Evolutionary conservation across 169 alveolate genomes (phyloP).

Genomic region (Plasmodium gonderi): DNA sequence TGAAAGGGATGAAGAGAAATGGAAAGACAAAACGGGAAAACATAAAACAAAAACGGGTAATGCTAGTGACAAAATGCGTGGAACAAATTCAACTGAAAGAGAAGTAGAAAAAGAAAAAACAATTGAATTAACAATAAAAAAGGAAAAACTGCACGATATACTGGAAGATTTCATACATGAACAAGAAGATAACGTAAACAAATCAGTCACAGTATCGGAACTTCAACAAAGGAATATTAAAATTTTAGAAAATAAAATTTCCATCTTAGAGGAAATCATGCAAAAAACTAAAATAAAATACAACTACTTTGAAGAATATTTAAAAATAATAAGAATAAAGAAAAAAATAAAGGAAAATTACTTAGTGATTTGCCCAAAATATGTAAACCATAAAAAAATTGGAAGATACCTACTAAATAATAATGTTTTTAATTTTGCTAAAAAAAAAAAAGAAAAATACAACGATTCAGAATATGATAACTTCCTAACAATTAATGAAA

Average conservation of each 20-base stretch:
- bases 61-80: too few relatives aligned
- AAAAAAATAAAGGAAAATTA: slow-evolving; percentile 44
- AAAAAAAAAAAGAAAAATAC: not conserved
- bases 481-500: slow-evolving; percentile 38
- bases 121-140: not conserved
- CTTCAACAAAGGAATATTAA: not conserved
- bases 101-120: not conserved
- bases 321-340: slow-evolving; percentile 31
- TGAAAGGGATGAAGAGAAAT: not conserved
- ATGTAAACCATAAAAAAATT: slow-evolving; percentile 33
- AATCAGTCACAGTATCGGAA: not conserved
- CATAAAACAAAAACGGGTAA: not conserved
- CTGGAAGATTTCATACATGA: not conserved
- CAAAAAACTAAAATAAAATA: slow-evolving; percentile 27
- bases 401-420: slow-evolving; percentile 27
- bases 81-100: not conserved
- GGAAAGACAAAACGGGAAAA: not conserved
- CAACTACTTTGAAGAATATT: slow-evolving; percentile 60
- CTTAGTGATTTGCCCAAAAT: slow-evolving; percentile 50
- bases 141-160: not conserved
- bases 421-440: not conserved
- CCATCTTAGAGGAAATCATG: slow-evolving; percentile 47
- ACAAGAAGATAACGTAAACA: not conserved
- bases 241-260: slow-evolving; percentile 59
- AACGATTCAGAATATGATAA: slow-evolving; percentile 1